A percentile compares a stretch with the other conserved stretches of the same genome.
Conservation (phyloP, 176 grass and related monocot species). For the Themeda triandra region DNA sequence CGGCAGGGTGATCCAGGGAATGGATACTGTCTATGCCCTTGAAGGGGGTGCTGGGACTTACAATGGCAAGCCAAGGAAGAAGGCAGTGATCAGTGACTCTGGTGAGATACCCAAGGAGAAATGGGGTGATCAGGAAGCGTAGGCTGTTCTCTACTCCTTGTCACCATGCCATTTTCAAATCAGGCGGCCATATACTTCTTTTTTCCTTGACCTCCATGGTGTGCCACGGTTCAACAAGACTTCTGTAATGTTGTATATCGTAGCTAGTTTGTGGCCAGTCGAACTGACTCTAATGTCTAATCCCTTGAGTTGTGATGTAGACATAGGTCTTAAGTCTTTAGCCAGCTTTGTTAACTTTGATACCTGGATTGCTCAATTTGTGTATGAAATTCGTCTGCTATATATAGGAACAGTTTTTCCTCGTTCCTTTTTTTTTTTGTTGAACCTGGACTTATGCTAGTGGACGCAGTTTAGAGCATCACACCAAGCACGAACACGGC, state of each 20-base stretch:
- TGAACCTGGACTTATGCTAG: too few species aligned
- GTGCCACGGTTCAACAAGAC: neutral
- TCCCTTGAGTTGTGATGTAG: neutral
- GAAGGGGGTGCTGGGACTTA: slow-evolving; percentile 94
- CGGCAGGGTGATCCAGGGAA: slow-evolving; percentile 87
- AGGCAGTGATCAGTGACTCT: slow-evolving; percentile 64
- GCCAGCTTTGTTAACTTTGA: too few species aligned
- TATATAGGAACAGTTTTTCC: too few species aligned
- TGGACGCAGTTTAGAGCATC: too few species aligned
- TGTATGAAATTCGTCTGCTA: neutral
- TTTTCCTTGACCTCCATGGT: neutral
- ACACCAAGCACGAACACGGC: too few species aligned
- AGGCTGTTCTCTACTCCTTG: neutral
- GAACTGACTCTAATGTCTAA: too few species aligned
- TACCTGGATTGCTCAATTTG: neutral
- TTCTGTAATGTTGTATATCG: slow-evolving; percentile 10
- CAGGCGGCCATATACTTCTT: neutral
- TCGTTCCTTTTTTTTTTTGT: too few species aligned
- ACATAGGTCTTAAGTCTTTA: neutral
- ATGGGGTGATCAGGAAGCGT: slow-evolving; percentile 50
- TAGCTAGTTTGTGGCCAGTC: slow-evolving; percentile 23
- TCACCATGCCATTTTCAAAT: neutral
- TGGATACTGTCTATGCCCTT: slow-evolving; percentile 84
- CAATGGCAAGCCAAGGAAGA: slow-evolving; percentile 91
- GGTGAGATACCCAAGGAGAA: slow-evolving; percentile 86